These are phyloP conservation scores for Jatropha curcas DNA, from an alignment of 345 rosid species.

Conservation along the genomic window DNA sequence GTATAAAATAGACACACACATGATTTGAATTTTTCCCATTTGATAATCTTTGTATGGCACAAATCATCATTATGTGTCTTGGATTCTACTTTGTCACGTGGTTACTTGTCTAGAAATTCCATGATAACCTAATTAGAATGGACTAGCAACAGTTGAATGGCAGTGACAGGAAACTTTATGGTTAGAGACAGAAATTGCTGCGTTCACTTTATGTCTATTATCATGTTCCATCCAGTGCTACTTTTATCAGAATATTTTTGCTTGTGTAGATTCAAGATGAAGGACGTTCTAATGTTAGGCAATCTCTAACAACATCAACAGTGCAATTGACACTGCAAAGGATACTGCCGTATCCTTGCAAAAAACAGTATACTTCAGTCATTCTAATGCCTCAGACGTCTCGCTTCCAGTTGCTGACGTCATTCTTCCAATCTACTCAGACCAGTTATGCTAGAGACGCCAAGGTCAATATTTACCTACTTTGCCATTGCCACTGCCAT, in stretches of 20 bases:
- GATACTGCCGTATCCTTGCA: conserved; percentile 74
- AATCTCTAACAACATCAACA: conserved; percentile 52
- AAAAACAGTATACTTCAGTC: conserved; percentile 71
- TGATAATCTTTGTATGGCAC: neutral
- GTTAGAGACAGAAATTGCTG: neutral
- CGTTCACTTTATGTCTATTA: neutral
- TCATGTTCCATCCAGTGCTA: neutral
- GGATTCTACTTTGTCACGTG: neutral
- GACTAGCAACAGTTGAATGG: neutral
- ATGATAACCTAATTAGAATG: neutral
- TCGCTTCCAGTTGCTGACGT: conserved; percentile 44
- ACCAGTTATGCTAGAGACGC: conserved; percentile 37
- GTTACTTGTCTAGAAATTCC: too few species aligned
- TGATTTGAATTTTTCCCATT: neutral
- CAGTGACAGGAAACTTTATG: neutral
- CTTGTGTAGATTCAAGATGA: conserved; percentile 64
- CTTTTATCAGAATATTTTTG: neutral
- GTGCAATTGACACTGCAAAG: conserved; percentile 63
- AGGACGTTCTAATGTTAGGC: conserved; percentile 67
- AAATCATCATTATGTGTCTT: neutral
- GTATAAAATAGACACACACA: neutral
- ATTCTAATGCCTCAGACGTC: conserved; percentile 75
- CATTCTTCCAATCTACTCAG: conserved; percentile 36
- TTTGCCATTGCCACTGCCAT: neutral
- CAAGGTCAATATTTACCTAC: conserved; percentile 53